Percentiles rank a stretch among this genome's conserved stretches.
These are phyloP conservation scores for Lachnellula cervina DNA, from an alignment of 2,329 filamentous ascomycete genomes.

Conservation along the genomic window DNA sequence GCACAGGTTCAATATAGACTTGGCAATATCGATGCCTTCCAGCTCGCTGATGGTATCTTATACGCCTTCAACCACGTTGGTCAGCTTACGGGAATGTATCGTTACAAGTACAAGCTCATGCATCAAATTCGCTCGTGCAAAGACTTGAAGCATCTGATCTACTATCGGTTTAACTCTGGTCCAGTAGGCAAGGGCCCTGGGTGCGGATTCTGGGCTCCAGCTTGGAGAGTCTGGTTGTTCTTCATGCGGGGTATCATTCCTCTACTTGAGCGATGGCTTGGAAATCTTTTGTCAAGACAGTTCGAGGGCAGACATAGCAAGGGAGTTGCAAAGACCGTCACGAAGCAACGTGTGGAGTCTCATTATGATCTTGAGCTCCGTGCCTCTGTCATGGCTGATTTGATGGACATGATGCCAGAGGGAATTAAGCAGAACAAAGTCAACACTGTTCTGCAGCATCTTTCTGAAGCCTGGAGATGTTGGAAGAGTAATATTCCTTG, in stretches of 20 bases:
- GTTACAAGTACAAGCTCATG: slow-evolving; percentile 99
- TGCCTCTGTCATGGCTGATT: slow-evolving; percentile 96
- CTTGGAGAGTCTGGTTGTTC: slow-evolving; percentile 98
- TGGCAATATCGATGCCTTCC: slow-evolving; percentile 98
- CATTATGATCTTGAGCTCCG: slow-evolving; percentile 97
- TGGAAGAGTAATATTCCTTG: slow-evolving; percentile 99
- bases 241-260: slow-evolving; percentile 99
- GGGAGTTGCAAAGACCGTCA: slow-evolving; percentile 97
- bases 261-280: slow-evolving; percentile 92
- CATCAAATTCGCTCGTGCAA: slow-evolving; percentile 99
- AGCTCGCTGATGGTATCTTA: slow-evolving; percentile 95
- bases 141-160: slow-evolving; percentile 97
- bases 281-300: slow-evolving; percentile 91
- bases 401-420: slow-evolving; percentile 99
- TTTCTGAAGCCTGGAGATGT: slow-evolving; percentile 97
- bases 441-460: slow-evolving; percentile 92
- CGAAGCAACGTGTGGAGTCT: slow-evolving; percentile 97
- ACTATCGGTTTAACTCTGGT: slow-evolving; percentile 97
- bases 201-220: slow-evolving; percentile 98
- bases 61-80: slow-evolving; percentile 99
- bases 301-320: slow-evolving; percentile 99
- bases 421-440: slow-evolving; percentile 99
- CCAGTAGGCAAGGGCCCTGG: slow-evolving; percentile 96
- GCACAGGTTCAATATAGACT: slow-evolving; percentile 96
- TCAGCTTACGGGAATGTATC: slow-evolving; percentile 98